Evolutionary conservation across 805 yeast genomes (phyloP).

Genomic region (Schizosaccharomyces pombe): DNA sequence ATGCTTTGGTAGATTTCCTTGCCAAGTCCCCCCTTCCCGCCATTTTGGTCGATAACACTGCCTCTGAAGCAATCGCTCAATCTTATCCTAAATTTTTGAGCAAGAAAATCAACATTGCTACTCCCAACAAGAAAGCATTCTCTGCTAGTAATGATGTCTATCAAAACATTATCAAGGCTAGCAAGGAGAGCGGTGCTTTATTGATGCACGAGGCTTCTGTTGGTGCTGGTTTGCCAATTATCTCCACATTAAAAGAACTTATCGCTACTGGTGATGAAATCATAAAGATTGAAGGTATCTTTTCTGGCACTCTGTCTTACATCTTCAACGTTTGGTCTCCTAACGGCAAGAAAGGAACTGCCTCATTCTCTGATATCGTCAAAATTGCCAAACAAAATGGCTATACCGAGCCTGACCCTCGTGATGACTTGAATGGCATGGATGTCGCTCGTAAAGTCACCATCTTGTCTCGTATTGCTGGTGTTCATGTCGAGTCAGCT

Average conservation of each 20-base stretch:
- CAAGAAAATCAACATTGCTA: slow-evolving; percentile 75
- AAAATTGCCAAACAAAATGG: slow-evolving; percentile 73
- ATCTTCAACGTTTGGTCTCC: slow-evolving; percentile 75
- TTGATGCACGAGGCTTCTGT: slow-evolving; percentile 97
- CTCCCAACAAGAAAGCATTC: slow-evolving; percentile 96
- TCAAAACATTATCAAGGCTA: slow-evolving; percentile 39
- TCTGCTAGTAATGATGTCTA: slow-evolving; percentile 53
- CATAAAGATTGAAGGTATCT: slow-evolving; percentile 79
- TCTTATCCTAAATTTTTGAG: slow-evolving; percentile 51
- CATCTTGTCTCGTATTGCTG: slow-evolving; percentile 80
- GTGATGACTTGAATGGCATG: slow-evolving; percentile 93
- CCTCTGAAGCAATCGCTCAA: slow-evolving; percentile 53
- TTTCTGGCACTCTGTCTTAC: slow-evolving; percentile 86
- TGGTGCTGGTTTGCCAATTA: slow-evolving; percentile 93
- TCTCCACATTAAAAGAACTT: slow-evolving; percentile 70
- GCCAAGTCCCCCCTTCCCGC: slow-evolving; percentile 47
- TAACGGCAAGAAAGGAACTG: slow-evolving; percentile 17
- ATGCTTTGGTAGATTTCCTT: slow-evolving; percentile 38
- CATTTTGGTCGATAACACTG: slow-evolving; percentile 82
- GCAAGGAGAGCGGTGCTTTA: slow-evolving; percentile 28
- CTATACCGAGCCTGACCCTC: slow-evolving; percentile 97
- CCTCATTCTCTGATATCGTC: slow-evolving; percentile 70
- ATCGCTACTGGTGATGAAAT: slow-evolving; percentile 83
- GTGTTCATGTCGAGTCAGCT: slow-evolving; percentile 64
- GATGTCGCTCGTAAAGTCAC: slow-evolving; percentile 98